Conservation (phyloP, 73 alveolate species). For the Effrenium voratum region DNA sequence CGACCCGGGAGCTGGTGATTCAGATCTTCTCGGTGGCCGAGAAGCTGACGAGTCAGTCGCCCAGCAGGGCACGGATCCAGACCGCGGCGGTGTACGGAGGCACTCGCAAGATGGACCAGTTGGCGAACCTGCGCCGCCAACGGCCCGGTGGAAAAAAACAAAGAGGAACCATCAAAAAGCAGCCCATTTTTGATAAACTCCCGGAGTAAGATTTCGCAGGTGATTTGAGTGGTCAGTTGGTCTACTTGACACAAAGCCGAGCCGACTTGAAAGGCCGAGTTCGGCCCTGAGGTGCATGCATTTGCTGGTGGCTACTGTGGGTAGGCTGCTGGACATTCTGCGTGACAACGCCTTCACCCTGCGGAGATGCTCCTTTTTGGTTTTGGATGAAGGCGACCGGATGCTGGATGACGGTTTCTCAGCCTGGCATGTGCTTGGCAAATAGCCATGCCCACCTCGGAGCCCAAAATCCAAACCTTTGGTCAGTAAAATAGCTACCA, state of each 20-base stretch:
- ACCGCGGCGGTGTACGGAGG: constrained; percentile 74
- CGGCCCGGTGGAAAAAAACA: too few relatives aligned
- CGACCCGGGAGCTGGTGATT: constrained; percentile 69
- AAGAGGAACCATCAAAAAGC: too few relatives aligned
- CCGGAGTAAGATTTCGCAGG: too few relatives aligned
- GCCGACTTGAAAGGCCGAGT: too few relatives aligned
- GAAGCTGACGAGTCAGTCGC: neutral
- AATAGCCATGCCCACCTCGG: too few relatives aligned
- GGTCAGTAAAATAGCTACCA: too few relatives aligned
- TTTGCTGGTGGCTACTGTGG: constrained; percentile 83
- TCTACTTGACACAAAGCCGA: too few relatives aligned
- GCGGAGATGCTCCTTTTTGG: constrained; percentile 65
- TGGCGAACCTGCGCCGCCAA: constrained; percentile 1
- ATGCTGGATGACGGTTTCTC: constrained; percentile 76
- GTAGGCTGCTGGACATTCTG: constrained; percentile 52
- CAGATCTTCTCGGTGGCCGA: constrained; percentile 48
- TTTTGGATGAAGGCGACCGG: constrained; percentile 80
- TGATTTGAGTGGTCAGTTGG: too few relatives aligned
- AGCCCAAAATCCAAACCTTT: too few relatives aligned
- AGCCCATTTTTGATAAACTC: too few relatives aligned
- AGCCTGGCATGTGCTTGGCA: too few relatives aligned
- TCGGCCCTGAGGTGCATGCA: too few relatives aligned
- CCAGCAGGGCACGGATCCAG: neutral
- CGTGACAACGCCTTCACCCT: neutral
- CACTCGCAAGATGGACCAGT: constrained; percentile 30